Base-by-base conservation (phyloP, 306 rosid genomes). In the Elaeagnus macrophylla region DNA sequence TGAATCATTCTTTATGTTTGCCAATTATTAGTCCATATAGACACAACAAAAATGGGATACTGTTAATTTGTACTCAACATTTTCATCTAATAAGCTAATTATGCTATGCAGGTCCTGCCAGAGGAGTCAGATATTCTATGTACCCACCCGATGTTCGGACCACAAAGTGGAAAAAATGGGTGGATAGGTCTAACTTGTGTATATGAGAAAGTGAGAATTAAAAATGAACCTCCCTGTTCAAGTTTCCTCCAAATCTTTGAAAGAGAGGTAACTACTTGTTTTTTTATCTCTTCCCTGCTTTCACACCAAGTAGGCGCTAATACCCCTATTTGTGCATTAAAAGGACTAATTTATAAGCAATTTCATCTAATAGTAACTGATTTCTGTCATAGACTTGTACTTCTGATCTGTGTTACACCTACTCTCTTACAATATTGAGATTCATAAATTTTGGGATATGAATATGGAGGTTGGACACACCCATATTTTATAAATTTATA, bases 111-210 rank as follows among this genome's bases (percentile, higher is more conserved):
- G 86, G 71, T 59, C 18, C 42, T 83, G 61, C 85, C 88, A 32
- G 83, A 65, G 67, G 79, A 83, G 7, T 57, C 60, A 0, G 86
- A 80, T 58, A 53, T 83, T 35, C 77, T 80, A 38, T 80, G 93
- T 70, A 78, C 87, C 10, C 84, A 83, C 39, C 93, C 93, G 32
- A 83, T 83, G 87, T 83, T 80, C 60, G 93, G 93, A 35, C 81
- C 84, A 47, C 73, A 67, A 10, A 73, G 72, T 48, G 93, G 79
- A 43, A 80, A 78, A 56, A 54, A 78, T 71, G 93, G 84, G 13
- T 78, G 93, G 93, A 71, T 32, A 70, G 72, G 50, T 57, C 69
- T 77, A 5, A 73, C 73, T 38, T 80, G 70, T 67, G 67, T 80
- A 77, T 84, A 58, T 20, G 87, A 80, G 1, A 83, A 54, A 68